Conservation (phyloP, 805 yeast species). For the Jamesozyma spencerorum region DNA sequence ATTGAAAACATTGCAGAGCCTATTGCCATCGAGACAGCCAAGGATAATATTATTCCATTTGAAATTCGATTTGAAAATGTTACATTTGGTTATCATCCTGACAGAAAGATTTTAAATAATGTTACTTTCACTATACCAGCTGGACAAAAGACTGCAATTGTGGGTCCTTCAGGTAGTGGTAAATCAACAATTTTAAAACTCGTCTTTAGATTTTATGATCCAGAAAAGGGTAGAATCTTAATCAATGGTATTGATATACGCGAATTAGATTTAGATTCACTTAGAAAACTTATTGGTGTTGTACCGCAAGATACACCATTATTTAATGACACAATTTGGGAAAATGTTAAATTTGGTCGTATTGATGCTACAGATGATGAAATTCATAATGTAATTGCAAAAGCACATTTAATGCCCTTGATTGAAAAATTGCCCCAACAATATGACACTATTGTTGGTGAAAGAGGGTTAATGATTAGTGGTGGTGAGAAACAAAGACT, state of each 20-base stretch:
- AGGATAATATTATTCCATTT: slow-evolving; percentile 39
- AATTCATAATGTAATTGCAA: slow-evolving; percentile 50
- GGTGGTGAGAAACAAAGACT: slow-evolving; percentile 98
- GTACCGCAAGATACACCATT: slow-evolving; percentile 98
- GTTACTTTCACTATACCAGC: slow-evolving; percentile 82
- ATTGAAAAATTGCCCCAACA: slow-evolving; percentile 76
- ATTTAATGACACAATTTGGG: slow-evolving; percentile 81
- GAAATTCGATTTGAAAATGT: slow-evolving; percentile 86
- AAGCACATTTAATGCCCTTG: slow-evolving; percentile 60
- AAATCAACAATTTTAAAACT: slow-evolving; percentile 81
- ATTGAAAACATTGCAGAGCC: slow-evolving; percentile 62
- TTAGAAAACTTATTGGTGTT: slow-evolving; percentile 72
- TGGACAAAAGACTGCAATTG: slow-evolving; percentile 86
- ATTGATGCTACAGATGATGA: slow-evolving; percentile 65
- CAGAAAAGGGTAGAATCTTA: slow-evolving; percentile 61
- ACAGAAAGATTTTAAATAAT: slow-evolving; percentile 72
- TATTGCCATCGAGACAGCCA: slow-evolving; percentile 33
- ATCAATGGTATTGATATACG: slow-evolving; percentile 86
- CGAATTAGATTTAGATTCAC: slow-evolving; percentile 61
- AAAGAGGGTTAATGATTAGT: slow-evolving; percentile 96
- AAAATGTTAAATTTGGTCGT: slow-evolving; percentile 81
- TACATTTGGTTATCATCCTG: slow-evolving; percentile 84
- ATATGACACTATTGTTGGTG: slow-evolving; percentile 81
- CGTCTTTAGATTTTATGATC: slow-evolving; percentile 85
- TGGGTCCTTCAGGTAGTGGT: slow-evolving; percentile 95